Percentiles rank a stretch among this genome's conserved stretches.
Conservation (phyloP, 768 basidiomycete species). For the Cystofilobasidium capitatum region DNA sequence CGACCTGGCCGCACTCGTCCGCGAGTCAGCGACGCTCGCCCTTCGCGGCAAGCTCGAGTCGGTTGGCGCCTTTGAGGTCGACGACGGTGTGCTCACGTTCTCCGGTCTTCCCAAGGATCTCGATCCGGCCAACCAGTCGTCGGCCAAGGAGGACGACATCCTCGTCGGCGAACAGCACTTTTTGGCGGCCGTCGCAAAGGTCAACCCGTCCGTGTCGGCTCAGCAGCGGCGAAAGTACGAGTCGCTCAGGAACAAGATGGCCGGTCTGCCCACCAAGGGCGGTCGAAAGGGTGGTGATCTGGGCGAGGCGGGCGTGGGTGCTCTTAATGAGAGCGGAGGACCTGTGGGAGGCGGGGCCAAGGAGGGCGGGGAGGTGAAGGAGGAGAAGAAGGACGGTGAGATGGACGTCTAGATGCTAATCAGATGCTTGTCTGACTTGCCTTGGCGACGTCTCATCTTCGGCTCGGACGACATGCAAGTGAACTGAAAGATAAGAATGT, state of each 20-base stretch:
- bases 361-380: too few relatives aligned
- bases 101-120: constrained; percentile 26
- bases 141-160: constrained; percentile 36
- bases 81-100: constrained; percentile 43
- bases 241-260: constrained; percentile 66
- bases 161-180: constrained; percentile 62
- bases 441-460: too few relatives aligned
- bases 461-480: neutral
- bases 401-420: constrained; percentile 1
- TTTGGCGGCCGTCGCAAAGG: constrained; percentile 59
- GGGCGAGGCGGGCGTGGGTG: neutral
- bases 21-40: constrained; percentile 83
- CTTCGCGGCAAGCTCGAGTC: constrained; percentile 50
- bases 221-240: constrained; percentile 77
- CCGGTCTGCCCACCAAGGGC: constrained; percentile 50
- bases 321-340: neutral
- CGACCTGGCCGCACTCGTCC: constrained; percentile 74
- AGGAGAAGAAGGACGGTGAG: neutral
- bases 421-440: neutral
- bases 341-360: too few relatives aligned
- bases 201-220: constrained; percentile 72
- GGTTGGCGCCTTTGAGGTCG: constrained; percentile 57
- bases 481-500: neutral
- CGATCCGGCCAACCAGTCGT: constrained; percentile 14
- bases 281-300: constrained; percentile 14